phyloP scores from a whole-genome alignment of 2,329 filamentous ascomycete genomes.

The Coleophoma crateriformis region DNA sequence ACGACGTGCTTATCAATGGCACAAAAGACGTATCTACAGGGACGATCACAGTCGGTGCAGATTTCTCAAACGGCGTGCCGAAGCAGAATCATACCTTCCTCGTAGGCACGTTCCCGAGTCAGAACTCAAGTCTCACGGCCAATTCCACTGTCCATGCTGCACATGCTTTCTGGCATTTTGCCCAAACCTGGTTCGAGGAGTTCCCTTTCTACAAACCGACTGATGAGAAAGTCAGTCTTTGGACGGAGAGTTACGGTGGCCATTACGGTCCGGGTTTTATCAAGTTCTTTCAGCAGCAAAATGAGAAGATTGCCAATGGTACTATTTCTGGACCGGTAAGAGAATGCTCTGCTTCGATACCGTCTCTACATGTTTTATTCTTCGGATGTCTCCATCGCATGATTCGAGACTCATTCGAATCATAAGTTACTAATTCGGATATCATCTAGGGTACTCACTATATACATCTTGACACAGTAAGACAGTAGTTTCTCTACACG shows the following conservation, averaged over 20 bases:
- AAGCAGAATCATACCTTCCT: constrained; percentile 46
- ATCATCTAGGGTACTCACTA: constrained; percentile 38
- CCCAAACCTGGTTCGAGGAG: constrained; percentile 48
- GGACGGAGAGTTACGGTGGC: constrained; percentile 63
- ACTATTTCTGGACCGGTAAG: constrained; percentile 29
- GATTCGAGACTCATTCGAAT: too few relatives aligned
- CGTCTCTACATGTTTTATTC: too few relatives aligned
- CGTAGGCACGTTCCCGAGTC: constrained; percentile 45
- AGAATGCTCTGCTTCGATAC: too few relatives aligned
- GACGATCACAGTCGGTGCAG: constrained; percentile 29
- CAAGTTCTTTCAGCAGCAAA: constrained; percentile 52
- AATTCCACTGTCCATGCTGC: constrained; percentile 43
- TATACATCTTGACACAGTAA: constrained; percentile 46
- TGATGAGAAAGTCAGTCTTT: constrained; percentile 51
- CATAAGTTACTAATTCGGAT: too few relatives aligned
- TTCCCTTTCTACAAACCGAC: constrained; percentile 47
- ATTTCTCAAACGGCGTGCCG: constrained; percentile 28
- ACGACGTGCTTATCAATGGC: constrained; percentile 11
- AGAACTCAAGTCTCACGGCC: constrained; percentile 36
- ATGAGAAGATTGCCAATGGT: constrained; percentile 44
- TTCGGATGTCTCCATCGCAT: too few relatives aligned
- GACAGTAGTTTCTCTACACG: too few relatives aligned
- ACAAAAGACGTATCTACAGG: background rate
- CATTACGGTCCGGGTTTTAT: constrained; percentile 59
- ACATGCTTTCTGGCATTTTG: constrained; percentile 47